Conservation (phyloP, 176 grass and related monocot genomes). For the Musa schizocarpa region DNA sequence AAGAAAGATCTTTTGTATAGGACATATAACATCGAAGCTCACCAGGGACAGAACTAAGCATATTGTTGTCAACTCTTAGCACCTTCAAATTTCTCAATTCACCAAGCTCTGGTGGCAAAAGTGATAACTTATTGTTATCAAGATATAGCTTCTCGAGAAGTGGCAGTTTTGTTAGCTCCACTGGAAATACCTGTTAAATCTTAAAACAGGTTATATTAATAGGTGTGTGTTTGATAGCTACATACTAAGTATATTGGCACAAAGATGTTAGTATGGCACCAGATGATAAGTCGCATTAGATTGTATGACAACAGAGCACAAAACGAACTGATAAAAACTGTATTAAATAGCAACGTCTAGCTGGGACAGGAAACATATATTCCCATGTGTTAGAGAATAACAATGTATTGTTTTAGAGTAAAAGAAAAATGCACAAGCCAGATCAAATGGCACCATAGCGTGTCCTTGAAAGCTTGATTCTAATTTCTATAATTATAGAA, state of each 20-base stretch:
- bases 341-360: neutral
- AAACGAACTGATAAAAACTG: neutral
- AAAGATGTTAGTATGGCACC: neutral
- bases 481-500: neutral
- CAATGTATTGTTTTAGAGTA: neutral
- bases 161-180: conserved; percentile 73
- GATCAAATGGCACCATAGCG: neutral
- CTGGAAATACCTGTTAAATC: conserved; percentile 68
- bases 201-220: conserved; percentile 8
- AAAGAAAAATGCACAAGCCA: neutral
- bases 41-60: conserved; percentile 96
- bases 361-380: neutral
- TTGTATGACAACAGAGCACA: too few relatives aligned
- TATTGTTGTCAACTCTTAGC: conserved; percentile 73
- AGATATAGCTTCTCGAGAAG: conserved; percentile 87
- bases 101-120: conserved; percentile 90
- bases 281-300: too few relatives aligned
- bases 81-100: conserved; percentile 78
- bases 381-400: neutral
- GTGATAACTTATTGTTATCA: conserved; percentile 79
- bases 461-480: neutral
- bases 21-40: conserved; percentile 22
- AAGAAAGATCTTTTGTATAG: neutral
- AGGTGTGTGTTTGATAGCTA: too few relatives aligned
- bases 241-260: neutral